Percentiles rank a stretch among this genome's conserved stretches.
Evolutionary conservation across 164 flowering plant species (phyloP).

Genomic region (Brasenia schreberi): DNA sequence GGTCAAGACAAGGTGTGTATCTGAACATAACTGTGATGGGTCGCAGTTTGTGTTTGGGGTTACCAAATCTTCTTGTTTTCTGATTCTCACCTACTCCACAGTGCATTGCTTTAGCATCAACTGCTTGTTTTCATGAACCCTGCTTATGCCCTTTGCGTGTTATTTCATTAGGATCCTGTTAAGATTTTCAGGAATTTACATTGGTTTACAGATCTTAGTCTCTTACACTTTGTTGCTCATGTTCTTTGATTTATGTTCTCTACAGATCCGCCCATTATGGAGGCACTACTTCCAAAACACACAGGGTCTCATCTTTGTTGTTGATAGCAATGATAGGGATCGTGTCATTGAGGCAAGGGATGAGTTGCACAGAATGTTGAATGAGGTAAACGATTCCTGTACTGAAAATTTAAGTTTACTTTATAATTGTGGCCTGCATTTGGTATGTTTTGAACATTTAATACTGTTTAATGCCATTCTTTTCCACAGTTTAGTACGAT

Average conservation of each 20-base stretch:
- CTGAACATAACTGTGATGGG: too few relatives aligned
- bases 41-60: too few relatives aligned
- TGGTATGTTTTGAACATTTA: too few relatives aligned
- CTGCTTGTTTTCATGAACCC: neutral
- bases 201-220: neutral
- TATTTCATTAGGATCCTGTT: too few relatives aligned
- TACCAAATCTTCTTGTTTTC: too few relatives aligned
- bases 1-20: slow-evolving; percentile 87
- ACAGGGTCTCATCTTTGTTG: slow-evolving; percentile 93
- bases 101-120: neutral
- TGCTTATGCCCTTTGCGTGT: neutral
- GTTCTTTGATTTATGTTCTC: neutral
- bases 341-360: slow-evolving; percentile 95
- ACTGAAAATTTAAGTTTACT: too few relatives aligned
- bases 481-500: too few relatives aligned
- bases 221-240: neutral
- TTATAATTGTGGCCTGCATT: too few relatives aligned
- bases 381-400: slow-evolving; percentile 37
- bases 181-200: too few relatives aligned
- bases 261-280: slow-evolving; percentile 96
- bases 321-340: slow-evolving; percentile 94
- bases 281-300: slow-evolving; percentile 98
- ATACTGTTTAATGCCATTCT: too few relatives aligned
- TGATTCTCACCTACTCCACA: too few relatives aligned
- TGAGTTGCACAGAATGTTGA: slow-evolving; percentile 93